A percentile compares a stretch with the other conserved stretches of the same genome.
Conservation (phyloP, 1,284 basidiomycete genomes). For the Cystobasidium sp. region DNA sequence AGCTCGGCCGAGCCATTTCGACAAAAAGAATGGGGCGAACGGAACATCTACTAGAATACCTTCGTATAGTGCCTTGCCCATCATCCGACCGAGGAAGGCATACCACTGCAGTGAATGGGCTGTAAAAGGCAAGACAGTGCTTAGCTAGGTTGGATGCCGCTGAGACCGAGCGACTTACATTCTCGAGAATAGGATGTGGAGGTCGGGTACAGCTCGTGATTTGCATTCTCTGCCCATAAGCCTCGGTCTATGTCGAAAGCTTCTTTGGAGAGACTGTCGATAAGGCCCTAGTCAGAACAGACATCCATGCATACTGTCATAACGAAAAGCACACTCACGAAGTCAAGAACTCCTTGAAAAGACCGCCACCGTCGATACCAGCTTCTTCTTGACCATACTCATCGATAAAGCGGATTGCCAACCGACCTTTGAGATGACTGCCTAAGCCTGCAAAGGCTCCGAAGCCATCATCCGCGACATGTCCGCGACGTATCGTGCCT, state of each 20-base stretch:
- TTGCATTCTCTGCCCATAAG: conserved; percentile 85
- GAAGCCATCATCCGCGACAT: conserved; percentile 87
- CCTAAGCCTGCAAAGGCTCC: conserved; percentile 70
- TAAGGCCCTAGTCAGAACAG: neutral
- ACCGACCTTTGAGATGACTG: conserved; percentile 73
- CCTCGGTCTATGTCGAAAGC: conserved; percentile 94
- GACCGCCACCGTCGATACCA: conserved; percentile 92
- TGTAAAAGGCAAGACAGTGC: conserved; percentile 54
- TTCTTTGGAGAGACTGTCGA: conserved; percentile 76
- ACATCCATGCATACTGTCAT: neutral
- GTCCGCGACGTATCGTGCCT: conserved; percentile 72
- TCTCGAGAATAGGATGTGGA: conserved; percentile 87
- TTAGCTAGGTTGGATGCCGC: neutral
- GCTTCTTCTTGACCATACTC: conserved; percentile 84
- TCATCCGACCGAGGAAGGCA: conserved; percentile 86
- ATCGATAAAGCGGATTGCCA: conserved; percentile 89
- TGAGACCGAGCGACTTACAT: conserved; percentile 60
- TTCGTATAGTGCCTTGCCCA: conserved; percentile 96
- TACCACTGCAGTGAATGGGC: conserved; percentile 90
- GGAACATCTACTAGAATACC: conserved; percentile 95
- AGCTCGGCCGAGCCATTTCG: conserved; percentile 86
- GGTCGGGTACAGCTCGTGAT: conserved; percentile 93
- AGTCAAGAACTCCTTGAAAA: conserved; percentile 98
- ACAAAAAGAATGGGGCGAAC: conserved; percentile 93
- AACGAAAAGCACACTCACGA: conserved; percentile 54